phyloP scores from a whole-genome alignment of 2,329 filamentous ascomycete species.

The Penicillium polonicum region DNA sequence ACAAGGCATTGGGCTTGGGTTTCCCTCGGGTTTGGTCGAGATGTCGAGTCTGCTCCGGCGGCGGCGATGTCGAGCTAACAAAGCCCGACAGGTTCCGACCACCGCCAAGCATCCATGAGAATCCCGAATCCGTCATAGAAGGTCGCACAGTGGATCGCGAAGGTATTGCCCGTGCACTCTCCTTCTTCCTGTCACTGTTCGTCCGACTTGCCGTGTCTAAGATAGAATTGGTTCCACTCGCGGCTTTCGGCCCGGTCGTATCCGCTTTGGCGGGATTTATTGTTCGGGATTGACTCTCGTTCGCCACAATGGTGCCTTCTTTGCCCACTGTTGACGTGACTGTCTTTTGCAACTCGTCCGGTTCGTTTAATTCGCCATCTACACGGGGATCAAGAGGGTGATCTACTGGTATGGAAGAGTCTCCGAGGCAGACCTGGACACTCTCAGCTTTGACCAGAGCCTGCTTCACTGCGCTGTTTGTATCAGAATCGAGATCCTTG shows the following conservation, averaged over 20 bases:
- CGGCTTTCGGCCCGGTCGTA: slow-evolving; percentile 8
- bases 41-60: slow-evolving; percentile 45
- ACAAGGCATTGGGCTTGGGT: slow-evolving; percentile 35
- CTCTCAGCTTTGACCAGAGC: slow-evolving; percentile 43
- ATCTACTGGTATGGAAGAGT: slow-evolving; percentile 36
- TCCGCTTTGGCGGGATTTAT: slow-evolving; percentile 5
- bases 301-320: background rate
- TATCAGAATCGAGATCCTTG: slow-evolving; percentile 24
- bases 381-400: slow-evolving; percentile 7
- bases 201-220: slow-evolving; percentile 4
- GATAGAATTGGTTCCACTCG: slow-evolving; percentile 13
- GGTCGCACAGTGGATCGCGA: slow-evolving; percentile 35
- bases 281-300: slow-evolving; percentile 7
- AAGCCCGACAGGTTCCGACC: slow-evolving; percentile 46
- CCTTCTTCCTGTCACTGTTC: slow-evolving; percentile 8
- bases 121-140: slow-evolving; percentile 47
- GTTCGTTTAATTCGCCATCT: slow-evolving; percentile 5
- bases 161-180: slow-evolving; percentile 22
- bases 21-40: slow-evolving; percentile 31
- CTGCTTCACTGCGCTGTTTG: slow-evolving; percentile 36
- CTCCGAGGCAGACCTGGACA: slow-evolving; percentile 45
- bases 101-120: slow-evolving; percentile 53
- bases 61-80: slow-evolving; percentile 46
- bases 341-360: background rate
- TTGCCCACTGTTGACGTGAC: background rate